Base-by-base conservation (phyloP, 2,329 filamentous ascomycete genomes). In the Trichoderma sp. region DNA sequence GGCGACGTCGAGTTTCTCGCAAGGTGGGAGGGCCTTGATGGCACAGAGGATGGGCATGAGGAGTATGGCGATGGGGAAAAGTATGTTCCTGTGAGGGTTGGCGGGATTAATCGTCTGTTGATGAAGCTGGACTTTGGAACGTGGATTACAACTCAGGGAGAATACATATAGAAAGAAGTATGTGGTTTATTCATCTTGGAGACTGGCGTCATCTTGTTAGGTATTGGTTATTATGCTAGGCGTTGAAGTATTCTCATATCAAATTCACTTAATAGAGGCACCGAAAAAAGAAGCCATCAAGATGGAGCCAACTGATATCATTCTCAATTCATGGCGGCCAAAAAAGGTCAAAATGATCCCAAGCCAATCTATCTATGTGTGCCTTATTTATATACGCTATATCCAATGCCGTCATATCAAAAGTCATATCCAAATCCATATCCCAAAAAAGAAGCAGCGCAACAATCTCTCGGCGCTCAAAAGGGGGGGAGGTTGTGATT, bases 41-140 rank as follows among this genome's bases (percentile, higher is more conserved):
- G 58, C 0, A 39, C 56, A 11, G 53, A 56, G 30, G 72, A 66
- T 7, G 62, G 47, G 4, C 66, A 73, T 9, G 61, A 67, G 15
- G 72, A 73, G 39, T 71, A 64, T 39, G 72, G 72, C 4, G 66
- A 71, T n/a, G 72, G 69, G 8, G 72, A 73, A 26, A 71, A 51
- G 47, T 97, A 93, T 79, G 86, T 91, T 34, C 92, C 93, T 1
- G 87, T 89, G 73, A 90, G 92, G 73, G 88, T 93, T 4, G 93
- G 93, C 0, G 93, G 94, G 1, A 89, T 98, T 60, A 94, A 97
- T 82, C 86, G 93, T 72, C 82, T 98, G 78, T 81, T 98, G 79
- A 97, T 97, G 93, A 97, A 97, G 84, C 83, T 98, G 76, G 94
- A 97, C 78, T 89, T 90, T 80, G 88, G 88, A 24, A 86, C 82